Evolutionary conservation across 352 stramenopile species (phyloP).

Genomic region (Saprolegnia parasitica): DNA sequence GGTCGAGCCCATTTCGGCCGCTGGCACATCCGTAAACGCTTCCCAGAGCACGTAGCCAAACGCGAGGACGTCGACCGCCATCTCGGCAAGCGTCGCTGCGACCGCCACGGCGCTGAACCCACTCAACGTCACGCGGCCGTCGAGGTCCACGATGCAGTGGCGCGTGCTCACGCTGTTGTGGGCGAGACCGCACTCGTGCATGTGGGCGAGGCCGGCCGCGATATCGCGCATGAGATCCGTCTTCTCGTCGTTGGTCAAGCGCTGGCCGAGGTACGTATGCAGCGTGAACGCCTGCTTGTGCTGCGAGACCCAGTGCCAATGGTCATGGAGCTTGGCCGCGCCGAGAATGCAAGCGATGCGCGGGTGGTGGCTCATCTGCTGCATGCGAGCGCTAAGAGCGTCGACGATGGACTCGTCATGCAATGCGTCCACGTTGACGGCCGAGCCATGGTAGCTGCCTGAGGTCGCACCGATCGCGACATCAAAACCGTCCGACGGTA

Average conservation of each 20-base stretch:
- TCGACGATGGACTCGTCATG: not conserved
- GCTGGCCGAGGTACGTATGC: constrained; percentile 7
- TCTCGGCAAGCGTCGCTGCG: not conserved
- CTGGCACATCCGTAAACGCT: constrained; percentile 5
- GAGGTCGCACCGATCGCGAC: not conserved
- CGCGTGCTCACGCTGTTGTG: constrained; percentile 9
- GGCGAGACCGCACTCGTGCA: not conserved
- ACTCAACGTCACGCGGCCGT: not conserved
- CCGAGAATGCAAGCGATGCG: not conserved
- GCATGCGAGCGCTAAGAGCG: not conserved
- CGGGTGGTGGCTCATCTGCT: constrained; percentile 17
- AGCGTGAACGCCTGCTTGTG: not conserved
- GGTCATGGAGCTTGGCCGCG: not conserved
- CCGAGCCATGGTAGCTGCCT: not conserved
- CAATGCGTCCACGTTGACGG: not conserved
- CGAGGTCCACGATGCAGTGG: constrained; percentile 4
- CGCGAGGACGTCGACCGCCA: not conserved
- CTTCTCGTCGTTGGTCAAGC: not conserved
- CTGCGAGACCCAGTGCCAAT: constrained; percentile 1
- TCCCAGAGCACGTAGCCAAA: constrained; percentile 5
- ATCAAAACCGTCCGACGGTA: not conserved
- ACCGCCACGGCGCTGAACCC: not conserved
- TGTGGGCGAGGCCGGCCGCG: constrained; percentile 5
- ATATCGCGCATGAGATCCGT: not conserved
- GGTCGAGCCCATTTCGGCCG: not conserved